phyloP scores from a whole-genome alignment of 1,284 basidiomycete genomes.

The Athelia sp. region DNA sequence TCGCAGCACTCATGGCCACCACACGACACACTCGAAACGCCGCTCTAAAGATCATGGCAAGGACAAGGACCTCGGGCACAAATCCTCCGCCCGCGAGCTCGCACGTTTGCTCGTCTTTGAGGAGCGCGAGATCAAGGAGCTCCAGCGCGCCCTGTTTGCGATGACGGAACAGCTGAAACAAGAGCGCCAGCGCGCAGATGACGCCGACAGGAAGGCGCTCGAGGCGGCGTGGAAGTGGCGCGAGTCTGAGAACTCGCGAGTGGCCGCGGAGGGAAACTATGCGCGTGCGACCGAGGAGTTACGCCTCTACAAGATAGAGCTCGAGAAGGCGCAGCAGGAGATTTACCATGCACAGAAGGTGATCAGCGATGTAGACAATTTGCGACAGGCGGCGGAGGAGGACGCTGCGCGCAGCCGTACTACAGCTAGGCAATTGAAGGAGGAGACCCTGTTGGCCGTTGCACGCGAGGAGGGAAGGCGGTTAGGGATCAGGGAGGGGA shows the following conservation, averaged over 20 bases:
- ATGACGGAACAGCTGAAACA: conserved; percentile 29
- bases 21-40: neutral
- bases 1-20: too few species aligned
- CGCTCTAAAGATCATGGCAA: conserved; percentile 1
- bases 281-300: conserved; percentile 35
- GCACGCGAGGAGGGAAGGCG: conserved; percentile 60
- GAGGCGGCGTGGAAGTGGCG: conserved; percentile 48
- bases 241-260: conserved; percentile 48
- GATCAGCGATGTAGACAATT: conserved; percentile 47
- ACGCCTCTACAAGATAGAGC: conserved; percentile 44
- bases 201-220: conserved; percentile 37
- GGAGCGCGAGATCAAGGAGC: conserved; percentile 24
- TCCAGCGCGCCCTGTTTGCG: conserved; percentile 22
- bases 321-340: conserved; percentile 47
- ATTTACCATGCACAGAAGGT: conserved; percentile 54
- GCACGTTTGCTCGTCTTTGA: conserved; percentile 14
- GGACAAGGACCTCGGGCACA: neutral
- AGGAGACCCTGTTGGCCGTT: conserved; percentile 44
- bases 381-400: conserved; percentile 53
- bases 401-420: conserved; percentile 49
- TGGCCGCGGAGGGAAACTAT: conserved; percentile 47
- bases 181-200: conserved; percentile 38
- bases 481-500: conserved; percentile 52
- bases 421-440: conserved; percentile 46
- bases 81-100: neutral